These are phyloP conservation scores for Acarospora socialis DNA, from an alignment of 2,329 filamentous ascomycete genomes.

Conservation along the genomic window DNA sequence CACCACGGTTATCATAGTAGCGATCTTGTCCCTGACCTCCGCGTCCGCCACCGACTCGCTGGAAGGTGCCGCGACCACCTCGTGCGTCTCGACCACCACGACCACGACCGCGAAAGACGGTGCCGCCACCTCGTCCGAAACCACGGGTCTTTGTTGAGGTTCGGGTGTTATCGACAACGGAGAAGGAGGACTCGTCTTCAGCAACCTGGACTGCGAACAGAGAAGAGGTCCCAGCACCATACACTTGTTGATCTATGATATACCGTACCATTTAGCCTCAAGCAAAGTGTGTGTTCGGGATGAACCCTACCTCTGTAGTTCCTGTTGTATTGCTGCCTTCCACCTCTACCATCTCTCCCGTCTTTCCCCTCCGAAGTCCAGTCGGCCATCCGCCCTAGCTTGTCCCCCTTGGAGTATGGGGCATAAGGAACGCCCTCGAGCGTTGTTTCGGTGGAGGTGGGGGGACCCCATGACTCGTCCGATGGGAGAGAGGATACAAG, in stretches of 20 bases:
- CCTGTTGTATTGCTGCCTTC: slow-evolving; percentile 77
- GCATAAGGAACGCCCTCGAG: slow-evolving; percentile 93
- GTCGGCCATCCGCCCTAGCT: slow-evolving; percentile 97
- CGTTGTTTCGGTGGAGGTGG: slow-evolving; percentile 69
- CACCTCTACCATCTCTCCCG: slow-evolving; percentile 52
- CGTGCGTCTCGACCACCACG: slow-evolving; percentile 65
- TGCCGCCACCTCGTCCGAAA: slow-evolving; percentile 73
- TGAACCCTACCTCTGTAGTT: slow-evolving; percentile 66
- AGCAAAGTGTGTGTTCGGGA: slow-evolving; percentile 6
- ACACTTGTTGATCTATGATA: slow-evolving; percentile 75
- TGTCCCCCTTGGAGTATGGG: slow-evolving; percentile 96
- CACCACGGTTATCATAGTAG: slow-evolving; percentile 57
- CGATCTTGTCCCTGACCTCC: slow-evolving; percentile 49
- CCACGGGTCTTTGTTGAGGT: slow-evolving; percentile 68
- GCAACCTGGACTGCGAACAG: slow-evolving; percentile 81
- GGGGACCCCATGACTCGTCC: slow-evolving; percentile 76
- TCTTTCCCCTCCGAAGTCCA: slow-evolving; percentile 87
- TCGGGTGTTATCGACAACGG: slow-evolving; percentile 88
- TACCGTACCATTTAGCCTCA: slow-evolving; percentile 4
- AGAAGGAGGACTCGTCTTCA: slow-evolving; percentile 96
- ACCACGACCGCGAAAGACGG: slow-evolving; percentile 68
- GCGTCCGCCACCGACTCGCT: slow-evolving; percentile 53
- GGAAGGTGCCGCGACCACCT: slow-evolving; percentile 52
- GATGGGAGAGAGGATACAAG: slow-evolving; percentile 59
- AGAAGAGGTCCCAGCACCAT: slow-evolving; percentile 74